Percentiles rank a stretch among this genome's conserved stretches.
These are phyloP conservation scores for Neurospora discreta DNA, from an alignment of 495 filamentous ascomycete species.

Conservation along the genomic window DNA sequence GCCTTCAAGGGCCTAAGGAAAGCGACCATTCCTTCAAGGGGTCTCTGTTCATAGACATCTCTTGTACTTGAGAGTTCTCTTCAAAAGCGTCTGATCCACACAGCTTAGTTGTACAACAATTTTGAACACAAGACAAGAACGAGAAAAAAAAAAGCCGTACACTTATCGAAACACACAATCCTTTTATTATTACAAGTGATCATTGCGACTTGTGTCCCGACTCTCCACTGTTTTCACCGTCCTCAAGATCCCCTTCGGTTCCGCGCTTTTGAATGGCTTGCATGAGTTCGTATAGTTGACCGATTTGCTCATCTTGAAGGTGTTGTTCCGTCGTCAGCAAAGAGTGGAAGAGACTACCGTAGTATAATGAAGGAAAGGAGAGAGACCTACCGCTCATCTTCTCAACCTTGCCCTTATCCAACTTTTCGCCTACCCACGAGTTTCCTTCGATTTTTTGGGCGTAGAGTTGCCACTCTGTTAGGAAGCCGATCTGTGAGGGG, in stretches of 20 bases:
- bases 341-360: too few relatives aligned
- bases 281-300: conserved; percentile 91
- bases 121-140: not conserved
- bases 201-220: not conserved
- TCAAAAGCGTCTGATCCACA: not conserved
- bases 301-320: conserved; percentile 91
- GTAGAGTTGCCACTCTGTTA: conserved; percentile 94
- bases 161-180: not conserved
- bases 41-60: not conserved
- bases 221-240: not conserved
- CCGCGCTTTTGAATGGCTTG: conserved; percentile 58
- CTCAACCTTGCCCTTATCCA: conserved; percentile 68
- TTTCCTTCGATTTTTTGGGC: conserved; percentile 84
- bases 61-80: not conserved
- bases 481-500: conserved; percentile 68
- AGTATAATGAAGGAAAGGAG: too few relatives aligned
- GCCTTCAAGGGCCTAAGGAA: not conserved
- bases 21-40: not conserved
- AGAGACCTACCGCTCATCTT: conserved; percentile 81
- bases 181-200: not conserved
- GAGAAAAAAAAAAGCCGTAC: not conserved
- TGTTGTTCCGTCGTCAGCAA: too few relatives aligned
- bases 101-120: not conserved
- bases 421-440: conserved; percentile 62
- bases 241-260: conserved; percentile 25